These are phyloP conservation scores for Castanea crenata DNA, from an alignment of 306 rosid species.

Conservation along the genomic window DNA sequence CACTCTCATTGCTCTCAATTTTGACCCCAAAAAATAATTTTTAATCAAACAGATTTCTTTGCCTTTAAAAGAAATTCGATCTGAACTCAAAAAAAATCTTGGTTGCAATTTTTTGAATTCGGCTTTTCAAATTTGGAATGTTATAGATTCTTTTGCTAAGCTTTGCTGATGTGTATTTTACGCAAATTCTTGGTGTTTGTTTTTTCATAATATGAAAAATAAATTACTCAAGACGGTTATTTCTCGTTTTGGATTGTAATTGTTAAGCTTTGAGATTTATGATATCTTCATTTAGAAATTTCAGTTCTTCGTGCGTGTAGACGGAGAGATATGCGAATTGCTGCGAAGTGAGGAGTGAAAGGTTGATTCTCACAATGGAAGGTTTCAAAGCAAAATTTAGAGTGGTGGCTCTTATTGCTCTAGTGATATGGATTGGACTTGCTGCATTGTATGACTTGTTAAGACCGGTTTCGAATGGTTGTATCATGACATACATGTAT, in stretches of 20 bases:
- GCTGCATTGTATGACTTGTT: conserved; percentile 67
- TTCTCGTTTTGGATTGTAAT: background rate
- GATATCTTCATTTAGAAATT: background rate
- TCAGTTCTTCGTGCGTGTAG: conserved; percentile 12
- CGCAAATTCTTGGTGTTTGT: too few relatives aligned
- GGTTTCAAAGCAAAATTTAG: conserved; percentile 61
- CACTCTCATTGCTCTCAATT: too few relatives aligned
- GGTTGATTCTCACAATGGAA: conserved; percentile 33
- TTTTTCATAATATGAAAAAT: too few relatives aligned
- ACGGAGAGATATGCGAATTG: conserved; percentile 12
- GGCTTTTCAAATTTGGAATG: background rate
- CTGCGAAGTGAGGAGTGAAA: conserved; percentile 10
- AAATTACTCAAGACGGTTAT: too few relatives aligned
- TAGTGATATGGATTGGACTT: conserved; percentile 49
- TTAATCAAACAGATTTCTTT: too few relatives aligned
- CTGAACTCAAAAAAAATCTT: background rate
- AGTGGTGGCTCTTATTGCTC: conserved; percentile 48
- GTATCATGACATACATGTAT: conserved; percentile 95
- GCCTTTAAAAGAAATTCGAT: background rate
- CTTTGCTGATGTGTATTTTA: background rate
- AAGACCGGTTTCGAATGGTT: conserved; percentile 81
- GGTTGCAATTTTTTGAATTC: background rate
- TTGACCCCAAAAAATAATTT: too few relatives aligned
- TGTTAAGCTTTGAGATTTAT: background rate
- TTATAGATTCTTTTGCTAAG: background rate